Conservation (phyloP, 352 stramenopile genomes). For the Globisporangium recalcitrans region DNA sequence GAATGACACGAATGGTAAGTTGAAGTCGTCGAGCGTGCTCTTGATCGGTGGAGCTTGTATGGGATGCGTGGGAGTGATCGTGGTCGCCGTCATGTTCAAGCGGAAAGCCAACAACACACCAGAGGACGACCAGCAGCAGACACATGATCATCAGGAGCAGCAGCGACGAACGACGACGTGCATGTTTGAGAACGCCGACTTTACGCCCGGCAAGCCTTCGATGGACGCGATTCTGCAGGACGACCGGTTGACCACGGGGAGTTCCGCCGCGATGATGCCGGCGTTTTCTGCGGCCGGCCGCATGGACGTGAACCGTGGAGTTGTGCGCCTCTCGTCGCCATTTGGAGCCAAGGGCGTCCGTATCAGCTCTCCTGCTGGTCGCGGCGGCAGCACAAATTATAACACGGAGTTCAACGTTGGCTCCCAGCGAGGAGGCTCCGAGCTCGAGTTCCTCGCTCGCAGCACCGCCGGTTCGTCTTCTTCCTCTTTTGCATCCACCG, state of each 20-base stretch:
- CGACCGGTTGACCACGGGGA: constrained; percentile 7
- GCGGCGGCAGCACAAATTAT: not conserved
- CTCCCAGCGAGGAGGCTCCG: not conserved
- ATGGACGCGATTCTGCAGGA: constrained; percentile 18
- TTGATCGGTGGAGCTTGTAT: constrained; percentile 4
- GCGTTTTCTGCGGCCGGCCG: constrained; percentile 10
- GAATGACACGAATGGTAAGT: not conserved
- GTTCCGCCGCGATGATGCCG: constrained; percentile 13
- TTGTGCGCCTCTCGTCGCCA: constrained; percentile 16
- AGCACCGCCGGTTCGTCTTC: not conserved
- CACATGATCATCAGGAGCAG: not conserved
- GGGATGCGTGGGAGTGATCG: constrained; percentile 7
- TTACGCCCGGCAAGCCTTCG: constrained; percentile 9
- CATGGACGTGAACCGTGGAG: constrained; percentile 6
- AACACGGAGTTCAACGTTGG: constrained; percentile 15
- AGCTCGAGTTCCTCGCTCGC: not conserved
- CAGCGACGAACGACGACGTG: constrained; percentile 11
- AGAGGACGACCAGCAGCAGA: constrained; percentile 7
- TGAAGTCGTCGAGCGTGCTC: not conserved
- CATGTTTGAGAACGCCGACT: constrained; percentile 17
- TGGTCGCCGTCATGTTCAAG: constrained; percentile 15
- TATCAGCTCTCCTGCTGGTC: constrained; percentile 11
- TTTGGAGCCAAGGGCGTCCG: constrained; percentile 11
- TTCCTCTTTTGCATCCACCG: not conserved
- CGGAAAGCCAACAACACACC: not conserved